A percentile compares a stretch with the other conserved stretches of the same genome.
phyloP scores from a whole-genome alignment of 441 rosid genomes.

The Metrosideros polymorpha region DNA sequence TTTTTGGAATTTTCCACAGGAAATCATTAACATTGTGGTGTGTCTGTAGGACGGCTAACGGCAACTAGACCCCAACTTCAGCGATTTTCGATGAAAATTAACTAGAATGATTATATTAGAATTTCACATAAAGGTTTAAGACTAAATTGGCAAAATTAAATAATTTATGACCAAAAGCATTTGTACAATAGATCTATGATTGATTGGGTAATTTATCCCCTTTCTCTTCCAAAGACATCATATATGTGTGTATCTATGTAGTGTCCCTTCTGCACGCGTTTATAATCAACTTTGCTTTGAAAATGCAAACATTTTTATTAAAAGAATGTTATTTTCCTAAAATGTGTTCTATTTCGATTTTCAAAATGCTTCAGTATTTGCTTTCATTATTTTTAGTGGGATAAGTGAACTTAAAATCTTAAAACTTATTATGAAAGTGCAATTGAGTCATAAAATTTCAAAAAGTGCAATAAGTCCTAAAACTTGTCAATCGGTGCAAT shows the following conservation, averaged over 20 bases:
- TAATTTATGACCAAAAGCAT: background rate
- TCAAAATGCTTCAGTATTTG: background rate
- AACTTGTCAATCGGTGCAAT: too few species aligned
- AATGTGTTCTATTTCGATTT: background rate
- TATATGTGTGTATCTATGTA: background rate
- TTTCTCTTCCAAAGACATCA: background rate
- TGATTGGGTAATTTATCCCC: background rate
- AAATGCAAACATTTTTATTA: background rate
- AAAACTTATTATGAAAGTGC: too few species aligned
- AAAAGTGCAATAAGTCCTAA: too few species aligned
- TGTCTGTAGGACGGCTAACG: fast-evolving
- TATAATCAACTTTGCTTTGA: background rate
- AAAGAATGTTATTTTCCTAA: background rate
- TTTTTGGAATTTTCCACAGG: fast-evolving
- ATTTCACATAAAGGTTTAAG: fast-evolving
- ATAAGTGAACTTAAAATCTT: too few species aligned
- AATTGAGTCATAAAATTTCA: too few species aligned
- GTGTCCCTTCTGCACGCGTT: background rate
- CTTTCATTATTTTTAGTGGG: background rate
- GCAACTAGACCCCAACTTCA: fast-evolving
- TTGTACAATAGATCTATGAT: fast-evolving
- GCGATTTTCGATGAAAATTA: fast-evolving
- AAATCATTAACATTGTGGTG: background rate
- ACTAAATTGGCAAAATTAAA: background rate
- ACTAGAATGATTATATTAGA: background rate